Evolutionary conservation across 257 asterid genomes (phyloP).

Genomic region (Solanum etuberosum): DNA sequence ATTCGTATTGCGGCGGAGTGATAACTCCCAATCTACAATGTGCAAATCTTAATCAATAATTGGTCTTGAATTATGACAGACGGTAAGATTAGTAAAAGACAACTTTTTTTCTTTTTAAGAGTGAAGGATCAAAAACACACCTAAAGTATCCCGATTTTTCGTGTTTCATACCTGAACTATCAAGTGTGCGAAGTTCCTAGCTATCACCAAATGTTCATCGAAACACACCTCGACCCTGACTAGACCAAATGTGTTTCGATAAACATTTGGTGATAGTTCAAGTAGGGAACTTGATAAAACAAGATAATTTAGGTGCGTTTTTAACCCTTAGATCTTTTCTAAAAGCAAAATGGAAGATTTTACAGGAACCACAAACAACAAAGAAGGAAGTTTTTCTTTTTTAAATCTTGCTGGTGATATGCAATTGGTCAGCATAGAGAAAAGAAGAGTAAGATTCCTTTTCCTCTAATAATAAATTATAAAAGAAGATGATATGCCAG

Average conservation of each 20-base stretch:
- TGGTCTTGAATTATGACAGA: not conserved
- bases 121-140: not conserved
- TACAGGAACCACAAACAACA: not conserved
- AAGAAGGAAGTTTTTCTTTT: not conserved
- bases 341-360: not conserved
- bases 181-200: not conserved
- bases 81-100: not conserved
- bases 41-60: not conserved
- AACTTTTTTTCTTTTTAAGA: not conserved
- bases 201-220: not conserved
- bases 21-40: constrained; percentile 70
- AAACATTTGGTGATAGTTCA: not conserved
- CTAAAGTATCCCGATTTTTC: not conserved
- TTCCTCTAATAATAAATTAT: not conserved
- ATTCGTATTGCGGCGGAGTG: constrained; percentile 63
- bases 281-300: not conserved
- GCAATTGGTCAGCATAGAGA: not conserved
- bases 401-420: not conserved
- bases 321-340: not conserved
- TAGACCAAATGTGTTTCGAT: not conserved
- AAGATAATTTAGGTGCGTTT: not conserved
- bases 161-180: not conserved
- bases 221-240: not conserved
- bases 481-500: not conserved
- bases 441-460: not conserved